phyloP scores from a whole-genome alignment of 495 filamentous ascomycete genomes.

The Neurospora sp. region DNA sequence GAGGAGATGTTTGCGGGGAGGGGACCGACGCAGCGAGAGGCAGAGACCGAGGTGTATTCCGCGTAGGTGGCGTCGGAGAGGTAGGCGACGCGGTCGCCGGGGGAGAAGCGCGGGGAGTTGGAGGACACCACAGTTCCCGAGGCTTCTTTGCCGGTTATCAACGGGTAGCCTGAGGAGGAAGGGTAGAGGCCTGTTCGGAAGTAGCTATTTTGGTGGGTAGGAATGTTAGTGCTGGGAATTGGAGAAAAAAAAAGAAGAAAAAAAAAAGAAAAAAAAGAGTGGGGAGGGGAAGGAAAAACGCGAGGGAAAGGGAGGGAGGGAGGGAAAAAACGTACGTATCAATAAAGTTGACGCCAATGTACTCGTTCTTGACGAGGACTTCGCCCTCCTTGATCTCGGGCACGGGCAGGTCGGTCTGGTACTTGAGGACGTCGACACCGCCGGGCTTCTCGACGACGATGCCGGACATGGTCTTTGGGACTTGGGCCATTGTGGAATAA shows the following conservation, averaged over 20 bases:
- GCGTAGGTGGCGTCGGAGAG: constrained; percentile 57
- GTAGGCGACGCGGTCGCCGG: constrained; percentile 61
- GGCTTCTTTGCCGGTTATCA: constrained; percentile 77
- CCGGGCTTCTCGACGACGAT: constrained; percentile 67
- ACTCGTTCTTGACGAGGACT: constrained; percentile 76
- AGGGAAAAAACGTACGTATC: constrained; percentile 45
- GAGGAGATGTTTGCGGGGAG: constrained; percentile 55
- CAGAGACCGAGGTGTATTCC: constrained; percentile 55
- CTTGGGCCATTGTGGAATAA: background rate
- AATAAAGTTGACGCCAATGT: constrained; percentile 83
- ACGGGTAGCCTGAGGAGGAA: constrained; percentile 47
- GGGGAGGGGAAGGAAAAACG: no score
- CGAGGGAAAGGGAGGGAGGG: no score
- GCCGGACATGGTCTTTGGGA: constrained; percentile 62
- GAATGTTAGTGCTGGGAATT: no score
- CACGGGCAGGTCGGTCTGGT: constrained; percentile 65
- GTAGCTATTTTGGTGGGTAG: constrained; percentile 42
- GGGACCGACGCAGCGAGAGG: constrained; percentile 40
- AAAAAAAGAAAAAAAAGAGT: no score
- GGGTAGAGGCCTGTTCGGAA: constrained; percentile 85
- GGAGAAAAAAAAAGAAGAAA: no score
- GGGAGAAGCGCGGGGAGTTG: constrained; percentile 35
- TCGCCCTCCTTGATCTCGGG: constrained; percentile 61
- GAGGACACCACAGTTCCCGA: constrained; percentile 38
- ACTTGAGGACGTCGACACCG: constrained; percentile 67